Evolutionary conservation across 2,329 filamentous ascomycete species (phyloP).

Genomic region (Aspergillus sp.): DNA sequence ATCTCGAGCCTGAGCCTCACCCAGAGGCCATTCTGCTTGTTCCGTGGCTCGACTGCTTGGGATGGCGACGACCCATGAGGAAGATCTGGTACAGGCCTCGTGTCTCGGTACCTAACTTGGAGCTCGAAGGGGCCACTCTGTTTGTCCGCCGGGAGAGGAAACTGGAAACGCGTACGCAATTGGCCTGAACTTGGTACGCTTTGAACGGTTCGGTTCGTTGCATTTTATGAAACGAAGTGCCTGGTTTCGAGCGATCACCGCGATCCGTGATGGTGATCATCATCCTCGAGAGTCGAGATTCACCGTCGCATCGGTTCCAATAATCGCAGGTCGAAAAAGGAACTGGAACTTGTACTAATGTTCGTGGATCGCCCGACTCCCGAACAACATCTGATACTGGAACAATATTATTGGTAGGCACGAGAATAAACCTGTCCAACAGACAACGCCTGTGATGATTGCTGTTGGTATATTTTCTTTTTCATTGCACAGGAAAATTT

Average conservation of each 20-base stretch:
- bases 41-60: background rate
- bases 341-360: background rate
- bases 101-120: background rate
- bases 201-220: too few species aligned
- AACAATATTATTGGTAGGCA: background rate
- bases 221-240: too few species aligned
- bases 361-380: background rate
- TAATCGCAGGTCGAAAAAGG: background rate
- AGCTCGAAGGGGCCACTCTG: background rate
- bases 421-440: background rate
- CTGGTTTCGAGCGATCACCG: conserved; percentile 1
- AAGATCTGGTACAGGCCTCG: conserved; percentile 2
- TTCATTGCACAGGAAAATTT: background rate
- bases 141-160: background rate
- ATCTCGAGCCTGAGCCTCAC: background rate
- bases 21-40: background rate
- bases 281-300: conserved; percentile 1
- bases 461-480: conserved; percentile 3
- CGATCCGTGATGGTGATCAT: conserved; percentile 8
- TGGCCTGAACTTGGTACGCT: background rate
- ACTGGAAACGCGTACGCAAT: conserved; percentile 2
- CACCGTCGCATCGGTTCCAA: background rate
- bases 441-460: background rate
- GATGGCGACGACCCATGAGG: background rate
- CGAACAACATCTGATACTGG: background rate